phyloP scores from a whole-genome alignment of 83 land plant species.

The Diphasiastrum complanatum region DNA sequence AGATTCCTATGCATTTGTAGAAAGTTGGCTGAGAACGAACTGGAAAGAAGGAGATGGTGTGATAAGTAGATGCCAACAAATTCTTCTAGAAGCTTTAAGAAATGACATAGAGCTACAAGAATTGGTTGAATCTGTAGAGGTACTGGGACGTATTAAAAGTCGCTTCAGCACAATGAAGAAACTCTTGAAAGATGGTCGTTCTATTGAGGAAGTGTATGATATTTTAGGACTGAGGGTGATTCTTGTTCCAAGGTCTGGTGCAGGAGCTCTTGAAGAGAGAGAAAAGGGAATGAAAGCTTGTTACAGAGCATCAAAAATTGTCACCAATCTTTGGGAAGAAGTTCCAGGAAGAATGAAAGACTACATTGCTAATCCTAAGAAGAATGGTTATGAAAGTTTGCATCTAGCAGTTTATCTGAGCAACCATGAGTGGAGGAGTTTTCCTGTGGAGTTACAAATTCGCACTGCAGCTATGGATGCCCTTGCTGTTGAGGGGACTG shows the following conservation, averaged over 20 bases:
- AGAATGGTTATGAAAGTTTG: conserved; percentile 83
- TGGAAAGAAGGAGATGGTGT: conserved; percentile 46
- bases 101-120: conserved; percentile 40
- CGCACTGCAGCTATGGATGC: conserved; percentile 82
- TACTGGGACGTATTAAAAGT: conserved; percentile 76
- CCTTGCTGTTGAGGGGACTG: conserved; percentile 72
- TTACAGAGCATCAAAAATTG: conserved; percentile 61
- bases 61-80: conserved; percentile 50
- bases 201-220: conserved; percentile 79
- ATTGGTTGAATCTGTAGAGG: conserved; percentile 44
- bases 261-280: conserved; percentile 5
- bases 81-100: conserved; percentile 43
- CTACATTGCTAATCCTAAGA: conserved; percentile 75
- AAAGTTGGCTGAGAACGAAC: conserved; percentile 63
- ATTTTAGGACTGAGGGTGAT: conserved; percentile 71
- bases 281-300: conserved; percentile 59
- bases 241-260: conserved; percentile 40
- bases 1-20: conserved; percentile 63
- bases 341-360: conserved; percentile 79
- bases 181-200: conserved; percentile 77
- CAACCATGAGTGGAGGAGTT: conserved; percentile 32
- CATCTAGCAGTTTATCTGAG: conserved; percentile 78
- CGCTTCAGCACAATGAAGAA: conserved; percentile 99
- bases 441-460: conserved; percentile 86
- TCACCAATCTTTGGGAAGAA: conserved; percentile 65